Conservation (phyloP, 2,329 filamentous ascomycete genomes). For the Ploettnerulaceae sp. region DNA sequence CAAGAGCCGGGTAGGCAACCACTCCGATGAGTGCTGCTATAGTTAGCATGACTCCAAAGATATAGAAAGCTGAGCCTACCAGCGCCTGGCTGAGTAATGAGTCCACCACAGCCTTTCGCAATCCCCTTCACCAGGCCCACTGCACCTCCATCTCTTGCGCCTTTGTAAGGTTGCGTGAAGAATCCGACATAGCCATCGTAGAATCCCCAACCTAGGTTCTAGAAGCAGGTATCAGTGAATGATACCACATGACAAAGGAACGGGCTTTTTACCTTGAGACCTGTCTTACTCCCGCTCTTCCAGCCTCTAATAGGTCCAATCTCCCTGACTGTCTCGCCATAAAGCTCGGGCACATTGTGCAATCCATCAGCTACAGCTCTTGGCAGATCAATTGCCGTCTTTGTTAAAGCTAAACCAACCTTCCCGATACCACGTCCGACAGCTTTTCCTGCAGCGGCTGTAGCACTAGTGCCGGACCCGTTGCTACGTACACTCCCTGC, state of each 20-base stretch:
- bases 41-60: not conserved
- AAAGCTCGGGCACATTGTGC: constrained; percentile 48
- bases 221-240: too few species aligned
- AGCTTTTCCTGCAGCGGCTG: not conserved
- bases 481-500: not conserved
- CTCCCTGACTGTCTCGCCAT: constrained; percentile 73
- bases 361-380: constrained; percentile 46
- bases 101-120: constrained; percentile 14
- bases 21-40: not conserved
- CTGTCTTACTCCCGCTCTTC: constrained; percentile 67
- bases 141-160: constrained; percentile 17
- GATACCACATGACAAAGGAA: not conserved
- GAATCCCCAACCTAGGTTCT: too few species aligned
- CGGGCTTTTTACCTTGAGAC: too few species aligned
- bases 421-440: not conserved
- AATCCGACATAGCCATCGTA: constrained; percentile 6
- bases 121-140: constrained; percentile 16
- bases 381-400: constrained; percentile 40
- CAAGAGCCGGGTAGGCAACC: constrained; percentile 12
- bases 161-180: constrained; percentile 19
- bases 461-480: not conserved
- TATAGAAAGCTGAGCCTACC: not conserved
- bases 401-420: not conserved
- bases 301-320: constrained; percentile 73
- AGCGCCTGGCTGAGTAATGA: constrained; percentile 14